Evolutionary conservation across 192 early-diverging fungal species (phyloP).

Genomic region (Podila horticola): DNA sequence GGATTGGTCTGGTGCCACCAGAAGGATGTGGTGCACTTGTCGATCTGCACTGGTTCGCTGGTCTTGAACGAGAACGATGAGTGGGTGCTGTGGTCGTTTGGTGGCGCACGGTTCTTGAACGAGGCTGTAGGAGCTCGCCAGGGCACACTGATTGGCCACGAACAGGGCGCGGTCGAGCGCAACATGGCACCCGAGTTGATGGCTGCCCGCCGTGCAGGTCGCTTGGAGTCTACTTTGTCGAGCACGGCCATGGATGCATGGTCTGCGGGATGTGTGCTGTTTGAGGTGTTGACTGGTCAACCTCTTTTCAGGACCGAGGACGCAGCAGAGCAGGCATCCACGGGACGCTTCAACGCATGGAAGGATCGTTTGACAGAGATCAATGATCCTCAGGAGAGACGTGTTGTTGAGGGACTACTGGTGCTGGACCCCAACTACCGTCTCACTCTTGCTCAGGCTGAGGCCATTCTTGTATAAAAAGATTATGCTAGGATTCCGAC

Average conservation of each 20-base stretch:
- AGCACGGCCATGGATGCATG: slow-evolving; percentile 45
- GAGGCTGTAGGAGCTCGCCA: slow-evolving; percentile 45
- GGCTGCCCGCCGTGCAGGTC: slow-evolving; percentile 16
- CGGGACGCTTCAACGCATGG: slow-evolving; percentile 48
- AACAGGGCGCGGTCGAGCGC: slow-evolving; percentile 39
- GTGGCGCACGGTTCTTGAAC: slow-evolving; percentile 47
- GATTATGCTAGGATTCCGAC: too few relatives aligned
- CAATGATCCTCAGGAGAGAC: slow-evolving; percentile 21
- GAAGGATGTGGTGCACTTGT: slow-evolving; percentile 50
- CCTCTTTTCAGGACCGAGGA: slow-evolving; percentile 49
- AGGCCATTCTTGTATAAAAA: slow-evolving; percentile 18
- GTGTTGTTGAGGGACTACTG: slow-evolving; percentile 39
- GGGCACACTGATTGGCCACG: slow-evolving; percentile 36
- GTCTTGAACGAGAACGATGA: slow-evolving; percentile 46
- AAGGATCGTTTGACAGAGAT: slow-evolving; percentile 45
- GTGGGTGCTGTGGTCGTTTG: slow-evolving; percentile 52
- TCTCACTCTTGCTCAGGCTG: slow-evolving; percentile 33
- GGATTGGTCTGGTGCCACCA: slow-evolving; percentile 51
- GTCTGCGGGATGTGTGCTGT: slow-evolving; percentile 50
- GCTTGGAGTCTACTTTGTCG: slow-evolving; percentile 37
- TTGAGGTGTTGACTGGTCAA: slow-evolving; percentile 47
- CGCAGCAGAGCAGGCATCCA: slow-evolving; percentile 41
- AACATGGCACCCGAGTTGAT: slow-evolving; percentile 43
- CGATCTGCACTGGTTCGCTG: slow-evolving; percentile 46
- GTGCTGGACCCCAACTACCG: slow-evolving; percentile 40